phyloP scores from a whole-genome alignment of 2,329 filamentous ascomycete genomes.

The Trichoderma breve region DNA sequence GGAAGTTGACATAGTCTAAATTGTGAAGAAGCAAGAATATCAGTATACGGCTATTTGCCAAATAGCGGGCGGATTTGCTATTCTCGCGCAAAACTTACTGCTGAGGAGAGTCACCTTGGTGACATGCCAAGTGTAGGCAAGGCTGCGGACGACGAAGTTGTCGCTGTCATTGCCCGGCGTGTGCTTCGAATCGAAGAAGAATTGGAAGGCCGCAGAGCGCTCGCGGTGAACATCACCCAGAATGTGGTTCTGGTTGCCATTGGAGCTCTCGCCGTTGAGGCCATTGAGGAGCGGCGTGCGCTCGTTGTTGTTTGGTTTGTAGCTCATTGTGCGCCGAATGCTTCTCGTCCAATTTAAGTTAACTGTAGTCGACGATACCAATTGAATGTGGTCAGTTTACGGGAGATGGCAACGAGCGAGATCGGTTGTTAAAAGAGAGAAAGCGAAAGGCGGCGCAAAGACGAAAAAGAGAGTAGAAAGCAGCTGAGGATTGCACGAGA shows the following conservation, averaged over 20 bases:
- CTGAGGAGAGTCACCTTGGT: constrained; percentile 57
- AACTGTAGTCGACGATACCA: background rate
- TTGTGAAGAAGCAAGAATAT: background rate
- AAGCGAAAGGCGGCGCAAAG: background rate
- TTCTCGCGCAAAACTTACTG: constrained; percentile 46
- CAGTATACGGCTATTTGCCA: background rate
- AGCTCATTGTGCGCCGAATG: constrained; percentile 11
- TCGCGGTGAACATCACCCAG: constrained; percentile 25
- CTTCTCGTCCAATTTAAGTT: background rate
- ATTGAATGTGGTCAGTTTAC: background rate
- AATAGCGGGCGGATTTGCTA: background rate
- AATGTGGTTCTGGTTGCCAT: constrained; percentile 22
- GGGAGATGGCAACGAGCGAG: background rate
- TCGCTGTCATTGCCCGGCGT: constrained; percentile 54
- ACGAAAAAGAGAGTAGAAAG: background rate
- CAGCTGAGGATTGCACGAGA: background rate
- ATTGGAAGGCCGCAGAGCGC: constrained; percentile 31
- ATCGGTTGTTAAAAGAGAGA: background rate
- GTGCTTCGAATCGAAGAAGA: constrained; percentile 49
- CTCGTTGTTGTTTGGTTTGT: constrained; percentile 31
- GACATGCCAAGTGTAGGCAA: constrained; percentile 54
- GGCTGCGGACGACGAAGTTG: constrained; percentile 44
- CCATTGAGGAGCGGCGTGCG: constrained; percentile 44
- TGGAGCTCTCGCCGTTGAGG: constrained; percentile 37
- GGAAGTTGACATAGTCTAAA: constrained; percentile 62